Evolutionary conservation across 2,329 filamentous ascomycete genomes (phyloP).

Genomic region (Teratosphaeria nubilosa): DNA sequence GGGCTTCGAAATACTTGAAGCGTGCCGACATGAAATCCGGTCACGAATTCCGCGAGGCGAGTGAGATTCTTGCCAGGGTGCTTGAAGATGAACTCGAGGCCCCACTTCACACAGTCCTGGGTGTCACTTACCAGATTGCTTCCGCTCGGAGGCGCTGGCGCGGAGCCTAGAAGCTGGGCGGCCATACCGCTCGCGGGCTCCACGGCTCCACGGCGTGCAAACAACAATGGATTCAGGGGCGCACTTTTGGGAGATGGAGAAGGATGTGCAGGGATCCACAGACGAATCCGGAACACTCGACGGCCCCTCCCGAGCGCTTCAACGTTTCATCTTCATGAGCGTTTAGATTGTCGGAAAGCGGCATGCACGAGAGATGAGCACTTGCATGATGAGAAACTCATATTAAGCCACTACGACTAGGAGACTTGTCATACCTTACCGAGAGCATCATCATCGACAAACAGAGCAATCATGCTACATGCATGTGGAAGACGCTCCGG

Average conservation of each 20-base stretch:
- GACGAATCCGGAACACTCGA: not conserved
- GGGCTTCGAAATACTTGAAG: constrained; percentile 2
- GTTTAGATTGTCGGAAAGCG: not conserved
- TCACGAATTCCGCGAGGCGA: not conserved
- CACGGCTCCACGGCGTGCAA: not conserved
- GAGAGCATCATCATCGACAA: not conserved
- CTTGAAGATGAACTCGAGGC: not conserved
- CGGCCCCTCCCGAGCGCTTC: not conserved
- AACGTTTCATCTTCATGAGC: not conserved
- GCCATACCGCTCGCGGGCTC: not conserved
- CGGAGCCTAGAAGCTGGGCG: not conserved
- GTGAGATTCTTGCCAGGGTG: not conserved
- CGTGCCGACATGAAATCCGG: not conserved
- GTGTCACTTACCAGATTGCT: not conserved
- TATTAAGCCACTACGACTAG: not conserved
- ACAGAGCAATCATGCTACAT: not conserved
- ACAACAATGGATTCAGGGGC: not conserved
- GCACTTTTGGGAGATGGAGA: not conserved
- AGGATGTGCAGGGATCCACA: not conserved
- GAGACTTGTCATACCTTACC: not conserved
- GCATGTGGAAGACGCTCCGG: not conserved
- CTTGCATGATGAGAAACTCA: not conserved
- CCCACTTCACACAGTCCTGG: not conserved
- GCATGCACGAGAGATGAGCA: not conserved
- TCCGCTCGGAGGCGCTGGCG: not conserved